phyloP scores from a whole-genome alignment of 2,329 filamentous ascomycete genomes.

The Pseudocercospora cruenta region DNA sequence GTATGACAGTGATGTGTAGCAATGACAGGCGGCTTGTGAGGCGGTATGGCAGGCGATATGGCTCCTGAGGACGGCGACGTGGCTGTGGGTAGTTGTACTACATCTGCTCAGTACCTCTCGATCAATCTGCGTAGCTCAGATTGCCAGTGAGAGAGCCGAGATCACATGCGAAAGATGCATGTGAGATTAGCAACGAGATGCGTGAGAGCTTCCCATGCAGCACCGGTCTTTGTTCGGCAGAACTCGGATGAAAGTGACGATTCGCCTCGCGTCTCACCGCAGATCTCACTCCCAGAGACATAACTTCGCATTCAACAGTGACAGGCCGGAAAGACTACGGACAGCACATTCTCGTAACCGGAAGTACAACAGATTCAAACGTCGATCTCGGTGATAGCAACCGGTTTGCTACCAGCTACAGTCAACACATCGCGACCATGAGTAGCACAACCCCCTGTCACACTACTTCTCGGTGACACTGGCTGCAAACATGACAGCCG shows the following conservation, averaged over 20 bases:
- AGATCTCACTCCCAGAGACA: neutral
- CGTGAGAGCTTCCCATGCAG: neutral
- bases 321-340: neutral
- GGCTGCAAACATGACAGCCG: conserved; percentile 12
- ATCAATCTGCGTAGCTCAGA: neutral
- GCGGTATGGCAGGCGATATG: neutral
- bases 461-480: conserved; percentile 3
- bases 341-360: neutral
- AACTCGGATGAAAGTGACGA: neutral
- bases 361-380: neutral
- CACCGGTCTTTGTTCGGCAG: neutral
- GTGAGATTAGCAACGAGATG: neutral
- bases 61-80: neutral
- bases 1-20: neutral
- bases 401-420: neutral
- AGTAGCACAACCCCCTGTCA: conserved; percentile 8
- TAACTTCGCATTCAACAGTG: neutral
- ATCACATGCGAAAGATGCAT: neutral
- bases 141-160: neutral
- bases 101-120: neutral
- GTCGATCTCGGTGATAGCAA: neutral
- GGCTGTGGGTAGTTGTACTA: neutral
- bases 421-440: conserved; percentile 4
- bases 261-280: neutral
- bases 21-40: neutral